A percentile compares a stretch with the other conserved stretches of the same genome.
Conservation (phyloP, 164 flowering plant species). For the Aristolochia fimbriata region DNA sequence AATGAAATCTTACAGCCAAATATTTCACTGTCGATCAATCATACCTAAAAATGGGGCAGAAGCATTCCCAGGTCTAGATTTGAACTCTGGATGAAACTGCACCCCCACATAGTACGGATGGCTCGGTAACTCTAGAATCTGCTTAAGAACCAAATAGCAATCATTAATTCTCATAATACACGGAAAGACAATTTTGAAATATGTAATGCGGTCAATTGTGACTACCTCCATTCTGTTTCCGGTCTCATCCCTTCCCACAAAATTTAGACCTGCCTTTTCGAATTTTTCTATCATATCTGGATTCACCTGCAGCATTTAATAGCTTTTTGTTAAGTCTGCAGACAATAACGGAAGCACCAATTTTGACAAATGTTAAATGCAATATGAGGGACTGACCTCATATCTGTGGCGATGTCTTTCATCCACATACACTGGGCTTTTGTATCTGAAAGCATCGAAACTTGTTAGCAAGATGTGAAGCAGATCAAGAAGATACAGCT, state of each 20-base stretch:
- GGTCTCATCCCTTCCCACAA: slow-evolving; percentile 94
- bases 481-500: background rate
- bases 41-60: slow-evolving; percentile 82
- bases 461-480: background rate
- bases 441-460: slow-evolving; percentile 34
- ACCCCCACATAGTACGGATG: slow-evolving; percentile 94
- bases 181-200: background rate
- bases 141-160: slow-evolving; percentile 13
- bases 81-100: slow-evolving; percentile 96
- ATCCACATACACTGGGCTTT: slow-evolving; percentile 56
- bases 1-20: too few relatives aligned
- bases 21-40: slow-evolving; percentile 2
- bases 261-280: slow-evolving; percentile 72
- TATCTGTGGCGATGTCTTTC: slow-evolving; percentile 97
- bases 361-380: background rate
- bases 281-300: slow-evolving; percentile 53
- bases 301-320: slow-evolving; percentile 52
- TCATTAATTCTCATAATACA: background rate
- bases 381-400: slow-evolving; percentile 41
- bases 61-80: slow-evolving; percentile 89
- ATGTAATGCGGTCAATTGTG: background rate
- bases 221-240: slow-evolving; percentile 87
- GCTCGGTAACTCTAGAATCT: slow-evolving; percentile 74
- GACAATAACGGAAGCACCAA: background rate
- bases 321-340: background rate